phyloP scores from a whole-genome alignment of 2,329 filamentous ascomycete species.

The Immersiporthe knoxdaviesiana region DNA sequence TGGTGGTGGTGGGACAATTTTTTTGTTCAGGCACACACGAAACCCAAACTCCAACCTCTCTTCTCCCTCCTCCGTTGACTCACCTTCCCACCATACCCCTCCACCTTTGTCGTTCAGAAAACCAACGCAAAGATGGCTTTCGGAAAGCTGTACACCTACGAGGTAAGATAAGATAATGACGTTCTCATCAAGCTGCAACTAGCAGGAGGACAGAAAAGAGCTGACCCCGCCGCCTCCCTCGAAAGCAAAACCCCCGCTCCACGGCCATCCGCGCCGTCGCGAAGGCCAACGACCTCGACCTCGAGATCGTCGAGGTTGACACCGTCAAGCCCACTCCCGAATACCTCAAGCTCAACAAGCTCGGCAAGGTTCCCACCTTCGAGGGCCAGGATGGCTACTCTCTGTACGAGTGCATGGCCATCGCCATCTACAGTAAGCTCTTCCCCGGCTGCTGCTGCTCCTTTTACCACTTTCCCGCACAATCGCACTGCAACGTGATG shows the following conservation, averaged over 20 bases:
- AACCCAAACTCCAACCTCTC: constrained; percentile 18
- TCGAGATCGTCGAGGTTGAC: constrained; percentile 79
- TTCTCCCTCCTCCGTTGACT: constrained; percentile 30
- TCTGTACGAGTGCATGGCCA: constrained; percentile 88
- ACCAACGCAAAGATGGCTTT: constrained; percentile 77
- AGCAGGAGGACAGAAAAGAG: not conserved
- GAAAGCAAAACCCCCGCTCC: constrained; percentile 85
- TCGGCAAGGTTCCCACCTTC: constrained; percentile 92
- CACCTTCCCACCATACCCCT: constrained; percentile 30
- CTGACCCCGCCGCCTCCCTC: constrained; percentile 11
- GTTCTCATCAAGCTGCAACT: not conserved
- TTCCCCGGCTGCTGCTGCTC: constrained; percentile 25
- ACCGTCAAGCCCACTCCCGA: constrained; percentile 69
- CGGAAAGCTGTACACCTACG: constrained; percentile 92
- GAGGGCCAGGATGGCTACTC: constrained; percentile 88
- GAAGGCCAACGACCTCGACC: constrained; percentile 94
- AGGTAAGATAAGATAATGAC: constrained; percentile 65
- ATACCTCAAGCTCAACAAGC: constrained; percentile 83
- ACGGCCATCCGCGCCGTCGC: constrained; percentile 88
- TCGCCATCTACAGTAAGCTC: constrained; percentile 95
- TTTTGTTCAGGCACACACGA: constrained; percentile 18
- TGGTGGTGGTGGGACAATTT: constrained; percentile 17
- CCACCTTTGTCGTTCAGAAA: constrained; percentile 32
- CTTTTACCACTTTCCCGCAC: constrained; percentile 28
- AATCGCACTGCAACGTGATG: constrained; percentile 58